Evolutionary conservation across 306 rosid genomes (phyloP), one percentile per base, ranked within the genome.

Genomic region (Fragaria iinumae): DNA sequence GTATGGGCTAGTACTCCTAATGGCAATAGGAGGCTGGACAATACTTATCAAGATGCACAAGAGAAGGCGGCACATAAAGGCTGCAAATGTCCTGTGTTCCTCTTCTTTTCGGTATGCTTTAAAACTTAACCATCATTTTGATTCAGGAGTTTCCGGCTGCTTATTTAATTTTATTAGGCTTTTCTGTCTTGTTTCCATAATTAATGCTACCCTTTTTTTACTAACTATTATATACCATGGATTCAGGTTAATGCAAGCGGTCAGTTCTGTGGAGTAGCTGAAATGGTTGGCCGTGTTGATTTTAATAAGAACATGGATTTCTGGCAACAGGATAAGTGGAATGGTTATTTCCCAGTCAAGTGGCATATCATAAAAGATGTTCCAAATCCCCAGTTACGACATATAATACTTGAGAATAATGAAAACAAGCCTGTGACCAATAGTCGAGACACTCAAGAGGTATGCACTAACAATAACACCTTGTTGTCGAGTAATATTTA

Each of bases 271-370:
- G 97, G 97, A 83, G 83, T 92, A 57, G 97, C 97, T n/a, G 97
- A 92, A 86, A 92, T 92, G 96, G 83, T 62, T 11, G 96, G 91
- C 4, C 86, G 73, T 20, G 97, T 92, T 27, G 97, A 92, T 79
- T 92, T 88, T 81, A 83, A 84, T 67, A 90, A 75, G 83, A 92
- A 76, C 79, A 92, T 92, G 97, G 96, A 84, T 70, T 92, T 92
- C 85, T 92, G 97, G 97, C 97, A 92, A 79, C 97, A 92, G 83
- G 94, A 90, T 72, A 92, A 92, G 84, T 92, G 97, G 97, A 90
- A 77, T 71, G 97, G 97, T 69, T 87, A 87, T 76, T 90, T 92
- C 81, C 92, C 93, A 44, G 97, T 92, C 66, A 92, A 92, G 76
- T 92, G 97, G 97, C 97, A 90, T 78, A 83, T 92, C 60, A 77